Evolutionary conservation across 2,329 filamentous ascomycete genomes (phyloP), one percentile per base, ranked within the genome.

Genomic region (Aspergillus melleus): DNA sequence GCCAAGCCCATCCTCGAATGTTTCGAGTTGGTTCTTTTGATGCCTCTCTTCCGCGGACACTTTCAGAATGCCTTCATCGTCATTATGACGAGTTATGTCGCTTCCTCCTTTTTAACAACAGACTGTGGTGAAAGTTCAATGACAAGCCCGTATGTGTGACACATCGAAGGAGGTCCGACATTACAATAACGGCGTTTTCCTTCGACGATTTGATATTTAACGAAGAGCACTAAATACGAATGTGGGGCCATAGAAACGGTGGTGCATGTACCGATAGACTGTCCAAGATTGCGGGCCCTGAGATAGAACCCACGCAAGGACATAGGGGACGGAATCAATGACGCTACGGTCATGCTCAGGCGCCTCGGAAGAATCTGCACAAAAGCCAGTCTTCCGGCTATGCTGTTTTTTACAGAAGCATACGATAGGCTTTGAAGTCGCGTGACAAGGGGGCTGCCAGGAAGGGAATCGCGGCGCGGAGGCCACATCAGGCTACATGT

Each of bases 251-350:
- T 8, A 50, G 64, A 69, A 47, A 70, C 55, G 19, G 61, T 69
- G 11, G 49, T 60, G 10, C 62, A 70, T 36, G 58, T 68, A 16
- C 49, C 68, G 42, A 36, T 66, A n/a, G 62, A 69, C 44, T 67
- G 62, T 50, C 66, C 60, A 5, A 57, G 49, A 44, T 52, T 68
- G 8, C 63, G 57, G 54, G 55, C 49, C 22, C 30, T 68, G 22
- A 50, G 61, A 29, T 36, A 52, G 29, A 22, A 39, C 11, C 32
- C 44, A 44, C 51, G 51, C 14, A 53, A 36, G 24, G 60, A 69
- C 44, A 61, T 66, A 39, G 63, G 65, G 39, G 61, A 60, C 30
- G 64, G 61, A 50, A 63, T 70, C 24, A 62, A 64, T 16, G 59
- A 63, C 56, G 59, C 67, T 20, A 52, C 60, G 65, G 60, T 36